Evolutionary conservation across 768 basidiomycete species (phyloP).

Genomic region (Mycena floridula): DNA sequence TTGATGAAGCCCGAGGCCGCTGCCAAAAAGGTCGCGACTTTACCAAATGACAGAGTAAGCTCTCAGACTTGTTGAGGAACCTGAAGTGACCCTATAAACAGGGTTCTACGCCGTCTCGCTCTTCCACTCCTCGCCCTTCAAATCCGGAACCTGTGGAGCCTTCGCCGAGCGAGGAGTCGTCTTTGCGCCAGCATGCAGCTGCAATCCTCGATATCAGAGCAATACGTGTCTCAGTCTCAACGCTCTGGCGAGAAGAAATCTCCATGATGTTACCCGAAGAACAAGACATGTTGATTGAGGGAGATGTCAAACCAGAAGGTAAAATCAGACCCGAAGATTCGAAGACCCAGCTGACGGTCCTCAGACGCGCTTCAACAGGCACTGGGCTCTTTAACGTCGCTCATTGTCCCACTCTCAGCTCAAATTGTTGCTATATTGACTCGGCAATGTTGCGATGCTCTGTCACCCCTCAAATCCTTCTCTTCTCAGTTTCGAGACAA

Average conservation of each 20-base stretch:
- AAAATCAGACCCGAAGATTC: conserved; percentile 6
- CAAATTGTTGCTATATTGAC: conserved; percentile 69
- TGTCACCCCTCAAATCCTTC: conserved; percentile 81
- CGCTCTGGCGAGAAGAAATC: conserved; percentile 68
- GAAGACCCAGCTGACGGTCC: not conserved
- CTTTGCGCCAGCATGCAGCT: conserved; percentile 60
- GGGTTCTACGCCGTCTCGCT: conserved; percentile 34
- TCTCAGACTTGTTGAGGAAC: conserved; percentile 2
- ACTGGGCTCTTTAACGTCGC: conserved; percentile 38
- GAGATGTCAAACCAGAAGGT: conserved; percentile 46
- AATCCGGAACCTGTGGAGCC: conserved; percentile 51
- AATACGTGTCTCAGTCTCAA: conserved; percentile 44
- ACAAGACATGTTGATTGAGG: conserved; percentile 22
- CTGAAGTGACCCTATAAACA: no score
- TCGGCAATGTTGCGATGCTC: conserved; percentile 77
- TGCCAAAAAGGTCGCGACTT: no score
- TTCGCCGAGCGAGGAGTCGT: conserved; percentile 54
- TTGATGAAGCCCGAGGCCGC: conserved; percentile 38
- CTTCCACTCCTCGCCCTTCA: conserved; percentile 45
- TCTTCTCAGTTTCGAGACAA: conserved; percentile 87
- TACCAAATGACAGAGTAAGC: conserved; percentile 26
- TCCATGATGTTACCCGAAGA: conserved; percentile 50
- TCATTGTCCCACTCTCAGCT: conserved; percentile 52
- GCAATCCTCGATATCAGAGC: conserved; percentile 61
- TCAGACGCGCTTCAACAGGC: conserved; percentile 53